A percentile compares a stretch with the other conserved stretches of the same genome.
phyloP scores from a whole-genome alignment of 2,329 filamentous ascomycete species.

The Alternaria gaisen region DNA sequence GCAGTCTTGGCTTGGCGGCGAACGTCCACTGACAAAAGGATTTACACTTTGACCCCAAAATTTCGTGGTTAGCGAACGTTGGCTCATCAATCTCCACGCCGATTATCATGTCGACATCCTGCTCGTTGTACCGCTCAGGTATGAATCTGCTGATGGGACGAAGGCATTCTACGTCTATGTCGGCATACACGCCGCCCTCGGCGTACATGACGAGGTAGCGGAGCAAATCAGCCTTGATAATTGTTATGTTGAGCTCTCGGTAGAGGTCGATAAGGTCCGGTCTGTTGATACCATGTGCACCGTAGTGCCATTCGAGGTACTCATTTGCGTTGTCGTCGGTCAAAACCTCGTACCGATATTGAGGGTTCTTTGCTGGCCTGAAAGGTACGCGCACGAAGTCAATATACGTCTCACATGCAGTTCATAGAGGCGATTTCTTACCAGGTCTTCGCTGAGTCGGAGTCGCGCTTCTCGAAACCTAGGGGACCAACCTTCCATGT shows the following conservation, averaged over 20 bases:
- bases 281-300: constrained; percentile 70
- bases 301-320: constrained; percentile 75
- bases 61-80: constrained; percentile 68
- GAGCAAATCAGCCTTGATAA: constrained; percentile 72
- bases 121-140: constrained; percentile 68
- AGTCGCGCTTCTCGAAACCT: constrained; percentile 71
- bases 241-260: constrained; percentile 59
- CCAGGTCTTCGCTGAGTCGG: constrained; percentile 64
- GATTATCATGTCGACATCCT: constrained; percentile 75
- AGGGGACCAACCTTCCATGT: constrained; percentile 77
- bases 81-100: constrained; percentile 77
- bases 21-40: constrained; percentile 82
- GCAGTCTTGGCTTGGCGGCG: constrained; percentile 71
- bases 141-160: constrained; percentile 66
- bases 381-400: background rate
- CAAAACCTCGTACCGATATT: constrained; percentile 72
- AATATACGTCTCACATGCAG: background rate
- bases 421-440: background rate
- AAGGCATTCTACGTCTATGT: constrained; percentile 67
- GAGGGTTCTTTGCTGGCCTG: constrained; percentile 70
- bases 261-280: constrained; percentile 58
- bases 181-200: constrained; percentile 68
- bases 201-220: constrained; percentile 74
- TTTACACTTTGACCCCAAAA: constrained; percentile 72
- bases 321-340: constrained; percentile 73